Evolutionary conservation across 768 basidiomycete genomes (phyloP).

Genomic region (Boletus edulis): DNA sequence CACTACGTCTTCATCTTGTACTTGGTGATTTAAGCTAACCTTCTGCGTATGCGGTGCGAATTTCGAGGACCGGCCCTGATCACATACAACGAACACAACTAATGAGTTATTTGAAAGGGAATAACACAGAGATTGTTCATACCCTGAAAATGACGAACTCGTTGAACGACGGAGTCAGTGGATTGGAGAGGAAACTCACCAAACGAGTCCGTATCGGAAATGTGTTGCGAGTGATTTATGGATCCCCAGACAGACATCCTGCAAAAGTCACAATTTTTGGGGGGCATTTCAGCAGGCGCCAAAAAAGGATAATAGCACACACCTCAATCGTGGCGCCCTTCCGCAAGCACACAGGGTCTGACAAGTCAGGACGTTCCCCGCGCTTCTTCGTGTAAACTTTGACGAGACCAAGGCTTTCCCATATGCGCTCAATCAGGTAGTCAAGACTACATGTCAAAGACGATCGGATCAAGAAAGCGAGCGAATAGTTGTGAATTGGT

Average conservation of each 20-base stretch:
- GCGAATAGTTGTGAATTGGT: not conserved
- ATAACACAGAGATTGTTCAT: not conserved
- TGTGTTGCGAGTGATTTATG: constrained; percentile 87
- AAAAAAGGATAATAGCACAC: not conserved
- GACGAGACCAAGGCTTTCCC: constrained; percentile 76
- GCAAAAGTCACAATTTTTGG: not conserved
- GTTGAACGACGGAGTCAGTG: not conserved
- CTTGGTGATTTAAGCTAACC: constrained; percentile 79
- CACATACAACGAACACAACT: not conserved
- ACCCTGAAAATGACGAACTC: constrained; percentile 23
- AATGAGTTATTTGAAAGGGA: not conserved
- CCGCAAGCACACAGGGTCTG: constrained; percentile 87
- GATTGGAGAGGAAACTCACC: constrained; percentile 46
- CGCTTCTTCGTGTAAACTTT: constrained; percentile 98
- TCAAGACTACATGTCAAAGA: constrained; percentile 46
- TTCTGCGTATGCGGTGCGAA: constrained; percentile 94
- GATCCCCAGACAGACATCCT: constrained; percentile 91
- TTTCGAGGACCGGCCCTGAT: constrained; percentile 88
- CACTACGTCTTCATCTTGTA: constrained; percentile 87
- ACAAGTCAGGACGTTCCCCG: constrained; percentile 88
- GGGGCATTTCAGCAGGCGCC: too few relatives aligned
- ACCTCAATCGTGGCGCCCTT: constrained; percentile 94
- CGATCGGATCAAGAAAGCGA: not conserved
- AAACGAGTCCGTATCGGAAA: constrained; percentile 93
- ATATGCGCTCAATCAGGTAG: constrained; percentile 73